A percentile compares a stretch with the other conserved stretches of the same genome.
phyloP scores from a whole-genome alignment of 164 flowering plant genomes.

The Magnolia officinalis region DNA sequence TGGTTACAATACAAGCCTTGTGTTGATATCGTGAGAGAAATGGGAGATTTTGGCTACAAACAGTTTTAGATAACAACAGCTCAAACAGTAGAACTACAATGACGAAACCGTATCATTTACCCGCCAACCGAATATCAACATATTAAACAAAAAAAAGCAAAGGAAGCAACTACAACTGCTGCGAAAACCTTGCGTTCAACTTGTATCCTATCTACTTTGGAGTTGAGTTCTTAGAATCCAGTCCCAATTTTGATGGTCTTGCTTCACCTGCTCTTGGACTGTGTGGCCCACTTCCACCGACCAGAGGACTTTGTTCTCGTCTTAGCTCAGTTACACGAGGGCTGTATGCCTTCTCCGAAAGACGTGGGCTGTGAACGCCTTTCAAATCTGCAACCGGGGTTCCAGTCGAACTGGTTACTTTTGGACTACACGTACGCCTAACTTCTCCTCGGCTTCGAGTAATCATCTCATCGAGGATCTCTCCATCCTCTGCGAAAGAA shows the following conservation, averaged over 20 bases:
- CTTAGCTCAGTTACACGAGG: conserved; percentile 64
- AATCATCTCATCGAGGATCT: conserved; percentile 74
- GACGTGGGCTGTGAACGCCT: conserved; percentile 53
- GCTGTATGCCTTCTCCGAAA: conserved; percentile 45
- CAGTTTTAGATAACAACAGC: neutral
- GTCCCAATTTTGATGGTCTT: conserved; percentile 51
- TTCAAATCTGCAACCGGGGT: conserved; percentile 61
- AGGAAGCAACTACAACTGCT: conserved; percentile 4
- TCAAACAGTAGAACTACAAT: neutral
- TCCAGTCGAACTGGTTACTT: conserved; percentile 71
- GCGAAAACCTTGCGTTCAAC: neutral
- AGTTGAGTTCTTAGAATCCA: conserved; percentile 32
- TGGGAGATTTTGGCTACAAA: neutral
- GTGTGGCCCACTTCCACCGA: conserved; percentile 30
- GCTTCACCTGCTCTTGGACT: conserved; percentile 50
- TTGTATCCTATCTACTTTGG: conserved; percentile 6
- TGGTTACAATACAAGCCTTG: neutral
- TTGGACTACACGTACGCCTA: conserved; percentile 63
- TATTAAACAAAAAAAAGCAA: neutral
- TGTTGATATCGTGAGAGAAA: no score
- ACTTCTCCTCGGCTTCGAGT: conserved; percentile 95
- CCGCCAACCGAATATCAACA: conserved; percentile 8
- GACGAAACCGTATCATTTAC: neutral
- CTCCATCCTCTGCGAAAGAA: conserved; percentile 51
- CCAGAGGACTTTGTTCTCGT: conserved; percentile 48